Percentiles rank a stretch among this genome's conserved stretches.
Conservation (phyloP, 768 basidiomycete genomes). For the Pulveroboletus sp. region DNA sequence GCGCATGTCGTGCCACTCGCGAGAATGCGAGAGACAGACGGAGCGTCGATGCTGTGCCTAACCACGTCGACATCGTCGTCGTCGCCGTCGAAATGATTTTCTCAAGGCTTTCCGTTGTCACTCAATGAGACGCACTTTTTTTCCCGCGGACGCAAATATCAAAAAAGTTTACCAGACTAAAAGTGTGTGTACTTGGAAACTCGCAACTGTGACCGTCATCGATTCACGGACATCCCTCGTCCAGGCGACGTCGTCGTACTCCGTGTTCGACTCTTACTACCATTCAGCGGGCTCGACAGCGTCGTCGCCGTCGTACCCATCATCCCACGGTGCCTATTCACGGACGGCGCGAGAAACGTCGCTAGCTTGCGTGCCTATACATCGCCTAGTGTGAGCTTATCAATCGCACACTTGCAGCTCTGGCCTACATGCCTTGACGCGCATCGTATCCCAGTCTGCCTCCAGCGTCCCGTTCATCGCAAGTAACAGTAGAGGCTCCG, state of each 20-base stretch:
- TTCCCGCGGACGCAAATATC: slow-evolving; percentile 21
- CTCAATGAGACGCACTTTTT: slow-evolving; percentile 3
- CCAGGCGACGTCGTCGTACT: slow-evolving; percentile 29
- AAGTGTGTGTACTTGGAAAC: not conserved
- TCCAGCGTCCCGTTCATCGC: slow-evolving; percentile 58
- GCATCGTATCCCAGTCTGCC: slow-evolving; percentile 65
- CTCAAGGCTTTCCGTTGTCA: too few species aligned
- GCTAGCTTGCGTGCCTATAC: slow-evolving; percentile 30
- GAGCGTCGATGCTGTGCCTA: slow-evolving; percentile 11
- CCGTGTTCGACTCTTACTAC: slow-evolving; percentile 23
- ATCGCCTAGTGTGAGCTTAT: not conserved
- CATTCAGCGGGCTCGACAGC: slow-evolving; percentile 5
- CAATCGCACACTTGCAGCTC: not conserved
- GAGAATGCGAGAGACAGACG: slow-evolving; percentile 10
- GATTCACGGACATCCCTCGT: slow-evolving; percentile 10
- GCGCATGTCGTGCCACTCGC: slow-evolving; percentile 18
- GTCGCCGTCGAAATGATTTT: slow-evolving; percentile 2
- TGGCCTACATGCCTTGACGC: slow-evolving; percentile 46
- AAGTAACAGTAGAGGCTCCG: slow-evolving; percentile 60
- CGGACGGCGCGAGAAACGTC: slow-evolving; percentile 32
- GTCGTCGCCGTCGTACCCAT: slow-evolving; percentile 14
- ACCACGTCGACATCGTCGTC: slow-evolving; percentile 22
- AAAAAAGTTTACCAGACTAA: not conserved
- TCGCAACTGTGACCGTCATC: not conserved
- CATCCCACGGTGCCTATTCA: slow-evolving; percentile 34